A percentile compares a stretch with the other conserved stretches of the same genome.
Evolutionary conservation across 140 eudicot species (phyloP).

Genomic region (Senecio squalidus): DNA sequence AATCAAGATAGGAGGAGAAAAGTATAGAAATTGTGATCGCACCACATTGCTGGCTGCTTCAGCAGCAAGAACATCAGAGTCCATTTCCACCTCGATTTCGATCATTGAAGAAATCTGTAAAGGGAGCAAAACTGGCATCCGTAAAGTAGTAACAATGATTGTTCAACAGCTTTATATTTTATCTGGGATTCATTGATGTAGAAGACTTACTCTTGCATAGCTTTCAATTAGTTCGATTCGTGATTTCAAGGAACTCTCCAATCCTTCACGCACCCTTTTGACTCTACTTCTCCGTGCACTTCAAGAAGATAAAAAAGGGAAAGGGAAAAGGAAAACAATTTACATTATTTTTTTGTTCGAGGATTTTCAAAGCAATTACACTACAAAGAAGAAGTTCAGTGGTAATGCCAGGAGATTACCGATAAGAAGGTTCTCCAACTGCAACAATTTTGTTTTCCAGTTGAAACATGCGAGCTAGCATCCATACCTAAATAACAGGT

Average conservation of each 20-base stretch:
- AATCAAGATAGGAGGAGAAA: not conserved
- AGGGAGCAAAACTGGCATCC: conserved; percentile 3
- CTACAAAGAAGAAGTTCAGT: not conserved
- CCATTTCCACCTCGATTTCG: conserved; percentile 98
- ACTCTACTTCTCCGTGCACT: conserved; percentile 88
- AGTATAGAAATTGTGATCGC: conserved; percentile 9
- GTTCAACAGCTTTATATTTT: not conserved
- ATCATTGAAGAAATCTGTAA: conserved; percentile 95
- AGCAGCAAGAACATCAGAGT: conserved; percentile 93
- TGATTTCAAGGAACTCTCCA: conserved; percentile 68
- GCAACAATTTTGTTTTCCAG: conserved; percentile 96
- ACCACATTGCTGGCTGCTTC: conserved; percentile 84
- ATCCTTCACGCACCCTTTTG: conserved; percentile 82
- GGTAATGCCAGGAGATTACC: conserved; percentile 36
- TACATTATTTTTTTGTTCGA: not conserved
- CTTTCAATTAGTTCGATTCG: conserved; percentile 89
- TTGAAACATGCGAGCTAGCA: conserved; percentile 98
- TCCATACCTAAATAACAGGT: conserved; percentile 60
- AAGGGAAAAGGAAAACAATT: not conserved
- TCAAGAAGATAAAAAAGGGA: not conserved
- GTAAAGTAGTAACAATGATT: not conserved
- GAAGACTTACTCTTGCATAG: conserved; percentile 81
- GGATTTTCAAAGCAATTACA: conserved; percentile 5
- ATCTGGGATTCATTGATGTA: not conserved
- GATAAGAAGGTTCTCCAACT: conserved; percentile 96